phyloP scores from a whole-genome alignment of 441 rosid species.

The Erysimum pusillum region DNA sequence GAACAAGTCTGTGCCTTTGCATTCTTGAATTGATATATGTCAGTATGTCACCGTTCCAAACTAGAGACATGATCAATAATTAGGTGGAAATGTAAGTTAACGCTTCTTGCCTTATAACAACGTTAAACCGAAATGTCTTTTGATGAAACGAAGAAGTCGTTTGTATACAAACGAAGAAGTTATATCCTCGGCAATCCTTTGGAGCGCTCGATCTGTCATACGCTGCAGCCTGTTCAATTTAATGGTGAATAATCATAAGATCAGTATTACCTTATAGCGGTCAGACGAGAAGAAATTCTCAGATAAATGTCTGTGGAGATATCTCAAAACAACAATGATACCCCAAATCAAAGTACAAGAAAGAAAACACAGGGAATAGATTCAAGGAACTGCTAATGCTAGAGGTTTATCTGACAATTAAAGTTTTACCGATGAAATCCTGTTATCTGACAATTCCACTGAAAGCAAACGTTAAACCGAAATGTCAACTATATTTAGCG shows the following conservation, averaged over 20 bases:
- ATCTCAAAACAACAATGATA: neutral
- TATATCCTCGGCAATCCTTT: slow-evolving; percentile 62
- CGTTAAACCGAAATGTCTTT: too few species aligned
- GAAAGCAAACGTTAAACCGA: neutral
- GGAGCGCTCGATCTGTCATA: slow-evolving; percentile 97
- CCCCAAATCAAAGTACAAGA: neutral
- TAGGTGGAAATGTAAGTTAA: neutral
- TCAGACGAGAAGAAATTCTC: too few species aligned
- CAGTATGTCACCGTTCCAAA: neutral
- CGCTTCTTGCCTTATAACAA: too few species aligned
- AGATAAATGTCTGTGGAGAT: too few species aligned
- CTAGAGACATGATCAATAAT: slow-evolving; percentile 7
- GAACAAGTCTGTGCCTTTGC: slow-evolving; percentile 10
- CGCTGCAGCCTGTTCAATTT: slow-evolving; percentile 78
- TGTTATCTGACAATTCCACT: neutral
- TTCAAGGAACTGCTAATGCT: neutral
- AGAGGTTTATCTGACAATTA: too few species aligned
- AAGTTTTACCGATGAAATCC: too few species aligned
- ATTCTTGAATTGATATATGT: neutral
- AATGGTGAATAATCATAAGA: slow-evolving; percentile 29
- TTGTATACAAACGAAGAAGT: too few species aligned
- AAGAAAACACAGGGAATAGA: neutral
- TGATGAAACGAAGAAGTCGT: too few species aligned
- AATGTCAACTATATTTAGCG: slow-evolving; percentile 8
- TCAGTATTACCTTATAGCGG: neutral